A percentile compares a stretch with the other conserved stretches of the same genome.
Evolutionary conservation across 1,139 yeast genomes (phyloP).

Genomic region (Blastobotrys capitulatus): DNA sequence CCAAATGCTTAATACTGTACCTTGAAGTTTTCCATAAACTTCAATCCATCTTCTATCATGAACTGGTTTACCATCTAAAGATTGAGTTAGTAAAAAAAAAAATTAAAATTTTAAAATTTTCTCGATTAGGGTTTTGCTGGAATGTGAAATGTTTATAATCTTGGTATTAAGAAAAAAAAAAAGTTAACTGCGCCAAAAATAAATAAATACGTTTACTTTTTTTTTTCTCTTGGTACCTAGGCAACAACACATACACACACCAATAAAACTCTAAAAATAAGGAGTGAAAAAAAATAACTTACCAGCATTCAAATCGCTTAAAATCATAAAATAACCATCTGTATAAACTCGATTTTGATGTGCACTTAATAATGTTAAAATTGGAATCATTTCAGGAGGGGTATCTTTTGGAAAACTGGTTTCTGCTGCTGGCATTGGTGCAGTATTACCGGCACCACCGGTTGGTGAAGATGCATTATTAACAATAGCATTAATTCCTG

Average conservation of each 20-base stretch:
- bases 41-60: conserved; percentile 83
- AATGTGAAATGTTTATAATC: neutral
- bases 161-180: neutral
- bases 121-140: too few species aligned
- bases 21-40: conserved; percentile 85
- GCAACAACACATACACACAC: too few species aligned
- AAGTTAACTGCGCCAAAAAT: neutral
- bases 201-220: neutral
- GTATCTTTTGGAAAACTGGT: conserved; percentile 31
- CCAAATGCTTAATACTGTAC: conserved; percentile 91
- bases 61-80: conserved; percentile 73
- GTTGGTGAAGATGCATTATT: conserved; percentile 7
- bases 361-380: conserved; percentile 46
- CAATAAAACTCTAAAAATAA: neutral
- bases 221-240: too few species aligned
- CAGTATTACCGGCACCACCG: conserved; percentile 8
- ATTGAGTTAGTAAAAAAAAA: conserved; percentile 4
- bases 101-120: too few species aligned
- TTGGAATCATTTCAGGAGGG: conserved; percentile 50
- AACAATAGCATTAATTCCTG: conserved; percentile 2
- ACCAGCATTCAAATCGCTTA: conserved; percentile 35
- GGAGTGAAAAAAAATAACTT: conserved; percentile 10
- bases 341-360: conserved; percentile 47
- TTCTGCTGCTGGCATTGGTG: conserved; percentile 8
- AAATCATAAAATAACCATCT: conserved; percentile 43